Evolutionary conservation across 306 rosid species (phyloP).

Genomic region (Rosa persica): DNA sequence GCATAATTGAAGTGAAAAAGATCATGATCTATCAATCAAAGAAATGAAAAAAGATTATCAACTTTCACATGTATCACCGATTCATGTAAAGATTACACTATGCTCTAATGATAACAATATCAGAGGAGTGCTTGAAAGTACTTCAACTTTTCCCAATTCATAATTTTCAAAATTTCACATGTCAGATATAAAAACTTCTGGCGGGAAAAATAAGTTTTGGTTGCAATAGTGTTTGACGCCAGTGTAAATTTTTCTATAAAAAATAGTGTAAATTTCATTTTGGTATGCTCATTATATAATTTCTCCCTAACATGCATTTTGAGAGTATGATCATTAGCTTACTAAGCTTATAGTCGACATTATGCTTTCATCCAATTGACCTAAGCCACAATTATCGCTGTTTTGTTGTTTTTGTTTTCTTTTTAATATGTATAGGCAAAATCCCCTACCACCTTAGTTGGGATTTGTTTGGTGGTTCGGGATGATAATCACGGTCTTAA

Average conservation of each 20-base stretch:
- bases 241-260: neutral
- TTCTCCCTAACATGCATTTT: neutral
- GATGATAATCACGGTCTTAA: neutral
- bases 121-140: constrained; percentile 35
- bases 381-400: too few species aligned
- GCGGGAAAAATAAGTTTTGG: constrained; percentile 21
- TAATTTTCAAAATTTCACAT: constrained; percentile 28
- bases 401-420: too few species aligned
- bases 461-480: neutral
- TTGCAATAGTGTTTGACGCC: constrained; percentile 36
- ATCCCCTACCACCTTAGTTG: neutral
- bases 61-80: constrained; percentile 42
- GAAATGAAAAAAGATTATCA: constrained; percentile 43
- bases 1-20: constrained; percentile 42
- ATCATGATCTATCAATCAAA: constrained; percentile 74
- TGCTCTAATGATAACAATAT: constrained; percentile 28
- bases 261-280: neutral
- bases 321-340: neutral
- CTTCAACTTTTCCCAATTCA: neutral
- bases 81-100: constrained; percentile 42
- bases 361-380: too few species aligned
- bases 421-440: neutral
- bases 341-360: too few species aligned
- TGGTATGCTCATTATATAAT: neutral
- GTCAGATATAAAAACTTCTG: neutral